Conservation (phyloP, 2,329 filamentous ascomycete genomes). For the Bretziella fagacearum region DNA sequence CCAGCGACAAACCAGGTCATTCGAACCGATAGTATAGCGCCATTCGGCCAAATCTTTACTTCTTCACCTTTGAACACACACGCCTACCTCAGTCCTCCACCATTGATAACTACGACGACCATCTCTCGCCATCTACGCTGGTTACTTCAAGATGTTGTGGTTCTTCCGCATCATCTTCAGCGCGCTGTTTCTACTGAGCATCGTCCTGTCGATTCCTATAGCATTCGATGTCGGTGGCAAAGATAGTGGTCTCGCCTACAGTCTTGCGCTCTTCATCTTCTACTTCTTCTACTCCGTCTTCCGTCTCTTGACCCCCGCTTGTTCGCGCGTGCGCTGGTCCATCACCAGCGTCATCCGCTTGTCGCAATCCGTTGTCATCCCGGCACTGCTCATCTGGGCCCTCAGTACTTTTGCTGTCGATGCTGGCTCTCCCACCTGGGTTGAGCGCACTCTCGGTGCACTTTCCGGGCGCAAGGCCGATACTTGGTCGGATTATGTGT, state of each 20-base stretch:
- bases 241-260: constrained; percentile 87
- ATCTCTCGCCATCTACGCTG: no score
- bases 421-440: constrained; percentile 58
- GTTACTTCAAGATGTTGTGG: constrained; percentile 68
- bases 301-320: constrained; percentile 63
- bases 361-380: constrained; percentile 76
- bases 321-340: constrained; percentile 56
- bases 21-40: no score
- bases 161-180: constrained; percentile 65
- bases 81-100: no score
- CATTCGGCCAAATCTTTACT: no score
- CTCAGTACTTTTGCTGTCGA: constrained; percentile 91
- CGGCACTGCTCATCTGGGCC: constrained; percentile 80
- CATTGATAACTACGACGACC: no score
- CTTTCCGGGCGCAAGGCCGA: constrained; percentile 44
- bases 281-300: constrained; percentile 77
- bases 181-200: constrained; percentile 71
- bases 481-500: constrained; percentile 69
- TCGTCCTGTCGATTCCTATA: constrained; percentile 89
- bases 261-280: constrained; percentile 71
- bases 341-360: constrained; percentile 52
- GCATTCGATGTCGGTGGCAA: constrained; percentile 95
- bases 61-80: no score
- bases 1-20: no score
- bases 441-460: constrained; percentile 58